A percentile compares a stretch with the other conserved stretches of the same genome.
These are phyloP conservation scores for Calonectria montana DNA, from an alignment of 2,329 filamentous ascomycete genomes.

Conservation along the genomic window DNA sequence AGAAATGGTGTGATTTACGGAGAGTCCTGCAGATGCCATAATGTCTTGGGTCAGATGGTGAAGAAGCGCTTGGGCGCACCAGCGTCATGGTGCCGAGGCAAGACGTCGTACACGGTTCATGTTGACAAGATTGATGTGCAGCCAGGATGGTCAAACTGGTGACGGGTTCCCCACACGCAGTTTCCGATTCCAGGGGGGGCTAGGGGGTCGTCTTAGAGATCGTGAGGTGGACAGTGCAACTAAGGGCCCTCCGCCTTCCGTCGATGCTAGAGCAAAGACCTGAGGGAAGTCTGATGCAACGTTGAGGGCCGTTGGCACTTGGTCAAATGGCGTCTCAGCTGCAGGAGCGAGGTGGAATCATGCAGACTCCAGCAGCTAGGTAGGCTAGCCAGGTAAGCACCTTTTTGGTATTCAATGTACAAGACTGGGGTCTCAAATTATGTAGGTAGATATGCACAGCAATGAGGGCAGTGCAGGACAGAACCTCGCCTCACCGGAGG, in stretches of 20 bases:
- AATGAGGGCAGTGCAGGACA: background rate
- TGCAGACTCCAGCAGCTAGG: slow-evolving; percentile 9
- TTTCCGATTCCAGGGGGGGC: slow-evolving; percentile 8
- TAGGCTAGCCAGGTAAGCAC: background rate
- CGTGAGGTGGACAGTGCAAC: slow-evolving; percentile 10
- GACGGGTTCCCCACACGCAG: slow-evolving; percentile 14
- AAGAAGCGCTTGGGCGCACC: background rate
- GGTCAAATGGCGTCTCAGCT: slow-evolving; percentile 7
- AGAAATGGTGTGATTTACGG: slow-evolving; percentile 1
- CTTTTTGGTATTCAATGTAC: background rate
- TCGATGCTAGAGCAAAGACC: slow-evolving; percentile 1
- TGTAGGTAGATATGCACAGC: background rate
- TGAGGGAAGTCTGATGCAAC: slow-evolving; percentile 23
- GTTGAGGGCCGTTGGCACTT: slow-evolving; percentile 9
- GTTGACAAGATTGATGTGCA: slow-evolving; percentile 22
- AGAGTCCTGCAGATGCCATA: slow-evolving; percentile 5
- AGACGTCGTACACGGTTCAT: slow-evolving; percentile 8
- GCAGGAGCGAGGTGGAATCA: slow-evolving; percentile 7
- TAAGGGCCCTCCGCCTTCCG: slow-evolving; percentile 3
- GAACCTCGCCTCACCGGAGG: background rate
- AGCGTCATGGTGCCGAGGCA: background rate
- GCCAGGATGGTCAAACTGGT: slow-evolving; percentile 7
- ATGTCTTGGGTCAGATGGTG: background rate
- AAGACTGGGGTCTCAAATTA: background rate
- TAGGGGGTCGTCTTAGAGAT: slow-evolving; percentile 8